Base-by-base conservation (phyloP, 179 eudicot species). In the Amaranthus tricolor region DNA sequence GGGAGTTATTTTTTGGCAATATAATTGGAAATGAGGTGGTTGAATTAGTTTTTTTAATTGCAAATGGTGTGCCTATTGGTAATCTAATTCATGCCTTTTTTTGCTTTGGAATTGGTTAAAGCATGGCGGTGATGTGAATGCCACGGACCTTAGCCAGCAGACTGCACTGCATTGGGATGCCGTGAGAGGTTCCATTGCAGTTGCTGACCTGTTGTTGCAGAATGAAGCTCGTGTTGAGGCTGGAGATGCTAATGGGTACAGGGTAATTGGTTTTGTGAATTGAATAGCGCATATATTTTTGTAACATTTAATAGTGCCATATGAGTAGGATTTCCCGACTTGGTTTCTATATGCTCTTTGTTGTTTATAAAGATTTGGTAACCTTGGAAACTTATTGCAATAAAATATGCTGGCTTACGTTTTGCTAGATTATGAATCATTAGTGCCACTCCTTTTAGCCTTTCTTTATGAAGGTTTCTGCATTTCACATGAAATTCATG, bases 121-220 rank as follows among this genome's bases (percentile, higher is more conserved):
- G 98, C 97, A 84, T 51, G 97, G 98, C 60, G 98, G 91, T 14
- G 91, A 94, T 81, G 94, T 90, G 79, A 83, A 90, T 79, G 96
- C 85, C 40, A 61, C 66, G 48, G 98, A 94, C 75, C 81, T 88
- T 63, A 55, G 88, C 11, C 76, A 75, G 77, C 98, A 94, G 85
- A 89, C 93, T 14, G 97, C 98, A 0, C 74, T 94, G 87, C 98
- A 94, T 77, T 94, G 98, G 98, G 92, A 97, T n/a, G 98, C 97
- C 9, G 98, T 92, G 67, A 85, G 94, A 78, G 97, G 98, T 50
- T 90, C 91, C 2, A 76, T 83, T 69, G 84, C 82, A 12, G 96
- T 85, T 67, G 97, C 95, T 0, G 96, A 92, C 70, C 82, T 88
- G 82, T 70, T 94, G 82, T 69, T 92, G 83, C 94, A 88, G 83